These are phyloP conservation scores for Xylariaceae sp. DNA, from an alignment of 2,329 filamentous ascomycete species.

Conservation along the genomic window DNA sequence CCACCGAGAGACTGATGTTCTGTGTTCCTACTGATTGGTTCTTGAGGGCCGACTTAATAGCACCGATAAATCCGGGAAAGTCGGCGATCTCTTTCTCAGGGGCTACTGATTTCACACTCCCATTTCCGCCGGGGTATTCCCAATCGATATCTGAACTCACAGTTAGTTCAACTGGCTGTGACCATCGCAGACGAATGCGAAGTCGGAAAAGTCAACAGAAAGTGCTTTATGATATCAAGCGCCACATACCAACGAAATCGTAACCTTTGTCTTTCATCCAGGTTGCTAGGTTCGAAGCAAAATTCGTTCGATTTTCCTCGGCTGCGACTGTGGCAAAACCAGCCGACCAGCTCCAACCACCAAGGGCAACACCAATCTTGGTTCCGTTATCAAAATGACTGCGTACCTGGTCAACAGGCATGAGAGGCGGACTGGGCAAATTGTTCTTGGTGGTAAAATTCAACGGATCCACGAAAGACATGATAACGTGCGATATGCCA, in stretches of 20 bases:
- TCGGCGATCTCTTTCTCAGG: constrained; percentile 8
- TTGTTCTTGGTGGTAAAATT: background rate
- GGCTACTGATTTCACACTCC: background rate
- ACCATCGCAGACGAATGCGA: background rate
- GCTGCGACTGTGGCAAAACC: constrained; percentile 9
- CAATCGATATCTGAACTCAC: constrained; percentile 12
- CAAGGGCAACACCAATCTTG: constrained; percentile 13
- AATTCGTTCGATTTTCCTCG: background rate
- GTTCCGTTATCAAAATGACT: constrained; percentile 5
- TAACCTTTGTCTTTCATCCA: constrained; percentile 10
- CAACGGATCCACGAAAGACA: constrained; percentile 11
- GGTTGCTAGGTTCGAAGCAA: constrained; percentile 7
- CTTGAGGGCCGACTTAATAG: constrained; percentile 4
- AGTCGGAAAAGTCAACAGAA: background rate
- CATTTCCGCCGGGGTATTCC: constrained; percentile 17
- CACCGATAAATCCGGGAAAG: constrained; percentile 5
- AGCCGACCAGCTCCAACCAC: constrained; percentile 9
- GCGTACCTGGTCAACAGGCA: constrained; percentile 3
- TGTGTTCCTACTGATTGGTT: background rate
- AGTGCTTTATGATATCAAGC: background rate
- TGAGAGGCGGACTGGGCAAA: background rate
- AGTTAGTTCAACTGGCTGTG: background rate
- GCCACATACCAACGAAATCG: constrained; percentile 15
- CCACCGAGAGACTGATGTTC: constrained; percentile 10
- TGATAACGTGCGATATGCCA: constrained; percentile 13